Base-by-base conservation (phyloP, 345 rosid species). In the Adansonia digitata region DNA sequence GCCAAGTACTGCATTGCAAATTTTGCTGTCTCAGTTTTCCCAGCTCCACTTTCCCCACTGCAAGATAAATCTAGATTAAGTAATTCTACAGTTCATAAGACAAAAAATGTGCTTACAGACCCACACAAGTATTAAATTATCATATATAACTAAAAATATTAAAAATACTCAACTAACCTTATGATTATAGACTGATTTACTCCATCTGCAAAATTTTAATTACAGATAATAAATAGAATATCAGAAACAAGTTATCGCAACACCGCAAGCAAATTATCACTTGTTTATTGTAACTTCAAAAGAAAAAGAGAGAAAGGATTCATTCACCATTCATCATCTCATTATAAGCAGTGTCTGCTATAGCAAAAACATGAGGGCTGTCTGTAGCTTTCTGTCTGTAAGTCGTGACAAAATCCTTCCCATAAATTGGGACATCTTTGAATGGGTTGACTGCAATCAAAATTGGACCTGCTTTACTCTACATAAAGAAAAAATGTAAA, bases 21-120 rank as follows among this genome's bases (percentile, higher is more conserved):
- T 86, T 92, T 96, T 72, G 97, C 97, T 7, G 99, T 96, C 86
- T 96, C 99, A 2, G 98, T 96, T 84, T 96, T 96, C 61, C 98
- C 99, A 74, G 99, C 87, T 67, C 98, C 99, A 81, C 97, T 91
- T 88, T 92, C 98, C 65, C 99, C 99, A 77, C 99, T 96, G 89
- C 52, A 84, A 72, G 77, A 75, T 59, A 66, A 63, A 49, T 39
- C 27, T 55, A 77, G 29, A 69, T 15, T 4, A 17, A 5, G 18
- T 69, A 31, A 49, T 11, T 62, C 62, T 48, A 74, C 60, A 27
- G 74, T 6, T 72, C 57, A 75, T 43, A 72, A 40, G 49, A 42
- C 24, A 27, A 64, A 64, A 55, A 53, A 46, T 15, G 65, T 37
- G 31, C 48, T 61, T 27, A 52, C 57, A 24, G 49, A 27, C 40